Evolutionary conservation across 2,329 filamentous ascomycete species (phyloP).

Genomic region (Hypoxylon sp.): DNA sequence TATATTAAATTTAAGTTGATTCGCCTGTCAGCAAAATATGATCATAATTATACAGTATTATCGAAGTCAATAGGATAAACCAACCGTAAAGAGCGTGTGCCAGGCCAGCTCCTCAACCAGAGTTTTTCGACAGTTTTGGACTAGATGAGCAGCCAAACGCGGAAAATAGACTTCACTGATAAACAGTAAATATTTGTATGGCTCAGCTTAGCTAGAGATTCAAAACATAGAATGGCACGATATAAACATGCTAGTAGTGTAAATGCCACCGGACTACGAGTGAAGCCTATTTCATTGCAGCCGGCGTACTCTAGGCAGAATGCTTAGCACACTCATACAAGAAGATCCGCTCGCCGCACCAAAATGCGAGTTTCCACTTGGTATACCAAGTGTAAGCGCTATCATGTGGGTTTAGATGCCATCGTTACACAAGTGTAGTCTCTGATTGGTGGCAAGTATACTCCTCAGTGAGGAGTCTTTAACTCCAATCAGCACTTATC

Average conservation of each 20-base stretch:
- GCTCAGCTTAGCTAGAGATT: background rate
- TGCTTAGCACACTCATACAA: background rate
- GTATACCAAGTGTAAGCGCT: slow-evolving; percentile 29
- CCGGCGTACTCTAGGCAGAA: background rate
- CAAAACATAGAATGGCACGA: background rate
- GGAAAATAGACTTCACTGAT: background rate
- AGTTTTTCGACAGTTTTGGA: background rate
- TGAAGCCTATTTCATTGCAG: slow-evolving; percentile 8
- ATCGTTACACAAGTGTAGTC: slow-evolving; percentile 12
- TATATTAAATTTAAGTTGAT: no score
- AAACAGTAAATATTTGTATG: background rate
- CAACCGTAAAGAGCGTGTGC: no score
- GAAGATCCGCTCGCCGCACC: slow-evolving; percentile 24
- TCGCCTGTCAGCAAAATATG: no score
- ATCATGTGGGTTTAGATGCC: slow-evolving; percentile 9
- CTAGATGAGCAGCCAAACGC: background rate
- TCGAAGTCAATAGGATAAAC: no score
- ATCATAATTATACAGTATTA: no score
- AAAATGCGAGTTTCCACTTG: slow-evolving; percentile 30
- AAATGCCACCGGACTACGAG: background rate
- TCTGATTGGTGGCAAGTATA: slow-evolving; percentile 3
- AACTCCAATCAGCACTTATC: slow-evolving; percentile 4
- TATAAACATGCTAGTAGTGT: background rate
- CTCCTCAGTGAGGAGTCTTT: slow-evolving; percentile 18
- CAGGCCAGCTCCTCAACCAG: background rate